Evolutionary conservation across 1,284 basidiomycete species (phyloP).

Genomic region (Ceraceosorus guamensis): DNA sequence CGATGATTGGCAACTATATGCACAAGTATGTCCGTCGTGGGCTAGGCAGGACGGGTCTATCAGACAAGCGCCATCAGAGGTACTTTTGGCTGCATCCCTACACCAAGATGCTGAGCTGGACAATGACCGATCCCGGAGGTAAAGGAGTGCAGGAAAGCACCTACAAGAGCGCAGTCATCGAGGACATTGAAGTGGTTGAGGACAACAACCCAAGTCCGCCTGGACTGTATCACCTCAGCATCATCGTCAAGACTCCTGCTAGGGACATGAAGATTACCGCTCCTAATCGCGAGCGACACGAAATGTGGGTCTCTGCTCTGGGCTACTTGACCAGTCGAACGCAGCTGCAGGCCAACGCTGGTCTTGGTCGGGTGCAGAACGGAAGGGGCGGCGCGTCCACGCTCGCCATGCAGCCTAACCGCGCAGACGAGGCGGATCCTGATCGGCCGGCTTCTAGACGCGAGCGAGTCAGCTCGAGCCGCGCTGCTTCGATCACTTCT

Average conservation of each 20-base stretch:
- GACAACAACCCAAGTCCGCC: conserved; percentile 89
- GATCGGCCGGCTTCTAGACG: too few species aligned
- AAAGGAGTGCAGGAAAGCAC: conserved; percentile 78
- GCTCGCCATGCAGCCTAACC: neutral
- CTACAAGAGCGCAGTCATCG: conserved; percentile 97
- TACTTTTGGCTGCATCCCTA: conserved; percentile 99
- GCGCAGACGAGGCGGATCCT: conserved; percentile 10
- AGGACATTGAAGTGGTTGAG: conserved; percentile 77
- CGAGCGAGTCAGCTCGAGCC: conserved; percentile 52
- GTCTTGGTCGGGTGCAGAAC: too few species aligned
- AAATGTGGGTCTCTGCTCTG: conserved; percentile 75
- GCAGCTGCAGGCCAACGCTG: conserved; percentile 1
- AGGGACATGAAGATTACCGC: conserved; percentile 98
- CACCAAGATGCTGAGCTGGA: conserved; percentile 97
- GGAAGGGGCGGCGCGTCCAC: conserved; percentile 2
- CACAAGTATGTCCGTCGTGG: conserved; percentile 91
- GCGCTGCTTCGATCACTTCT: conserved; percentile 27
- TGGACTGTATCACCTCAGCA: conserved; percentile 82
- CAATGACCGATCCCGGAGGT: conserved; percentile 82
- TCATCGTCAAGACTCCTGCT: conserved; percentile 83
- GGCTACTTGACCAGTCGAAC: conserved; percentile 33
- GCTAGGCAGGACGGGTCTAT: conserved; percentile 77
- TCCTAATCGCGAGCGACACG: conserved; percentile 84
- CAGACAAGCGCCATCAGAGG: conserved; percentile 80
- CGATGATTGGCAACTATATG: conserved; percentile 98